Conservation (phyloP, 176 grass and related monocot species). For the Cymbopogon citratus region DNA sequence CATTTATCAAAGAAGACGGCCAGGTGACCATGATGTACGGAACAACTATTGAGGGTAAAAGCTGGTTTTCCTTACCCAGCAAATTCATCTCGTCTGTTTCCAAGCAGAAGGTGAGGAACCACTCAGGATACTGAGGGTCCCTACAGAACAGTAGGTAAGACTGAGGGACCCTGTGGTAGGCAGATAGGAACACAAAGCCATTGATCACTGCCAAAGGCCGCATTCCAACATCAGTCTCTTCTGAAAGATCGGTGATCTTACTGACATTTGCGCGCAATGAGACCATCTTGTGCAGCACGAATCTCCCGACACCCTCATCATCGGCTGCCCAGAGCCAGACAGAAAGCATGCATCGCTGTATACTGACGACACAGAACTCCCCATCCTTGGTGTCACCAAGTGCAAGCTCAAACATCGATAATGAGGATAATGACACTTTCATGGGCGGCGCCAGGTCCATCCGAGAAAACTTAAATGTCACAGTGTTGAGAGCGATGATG, state of each 20-base stretch:
- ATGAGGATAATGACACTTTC: no score
- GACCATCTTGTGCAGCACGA: neutral
- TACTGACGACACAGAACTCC: neutral
- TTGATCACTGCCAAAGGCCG: no score
- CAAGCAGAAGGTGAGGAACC: neutral
- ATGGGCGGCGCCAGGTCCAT: neutral
- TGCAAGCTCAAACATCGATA: no score
- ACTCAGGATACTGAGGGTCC: neutral
- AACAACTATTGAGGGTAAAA: no score
- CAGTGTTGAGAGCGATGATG: neutral
- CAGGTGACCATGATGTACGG: no score
- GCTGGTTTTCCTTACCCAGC: neutral
- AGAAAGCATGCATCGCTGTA: neutral
- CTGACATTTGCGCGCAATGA: neutral
- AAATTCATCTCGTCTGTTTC: neutral
- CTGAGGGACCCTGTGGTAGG: no score
- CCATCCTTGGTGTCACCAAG: neutral
- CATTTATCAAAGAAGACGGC: no score
- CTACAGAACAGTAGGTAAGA: neutral
- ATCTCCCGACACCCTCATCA: neutral
- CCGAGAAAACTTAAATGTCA: neutral
- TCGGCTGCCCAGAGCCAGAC: neutral
- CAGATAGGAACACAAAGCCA: neutral
- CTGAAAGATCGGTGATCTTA: neutral
- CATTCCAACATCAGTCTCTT: no score